These are phyloP conservation scores for Mycena capillaripes DNA, from an alignment of 768 basidiomycete species.

Conservation along the genomic window DNA sequence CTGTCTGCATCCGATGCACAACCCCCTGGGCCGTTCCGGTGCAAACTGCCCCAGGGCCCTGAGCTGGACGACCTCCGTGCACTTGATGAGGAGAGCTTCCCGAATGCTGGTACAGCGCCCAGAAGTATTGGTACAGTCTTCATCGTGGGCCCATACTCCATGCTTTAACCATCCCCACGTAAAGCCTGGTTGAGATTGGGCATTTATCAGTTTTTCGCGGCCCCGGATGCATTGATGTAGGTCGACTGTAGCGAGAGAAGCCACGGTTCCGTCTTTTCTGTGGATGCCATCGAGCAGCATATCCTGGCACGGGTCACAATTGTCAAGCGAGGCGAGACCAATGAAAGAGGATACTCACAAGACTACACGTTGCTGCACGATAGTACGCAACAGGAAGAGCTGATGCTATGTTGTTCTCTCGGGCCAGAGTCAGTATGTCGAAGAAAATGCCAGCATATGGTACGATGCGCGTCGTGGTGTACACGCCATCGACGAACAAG, in stretches of 20 bases:
- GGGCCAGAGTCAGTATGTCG: background rate
- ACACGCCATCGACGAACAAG: background rate
- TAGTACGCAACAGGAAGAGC: conserved; percentile 10
- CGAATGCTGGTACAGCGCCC: no score
- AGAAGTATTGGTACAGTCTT: no score
- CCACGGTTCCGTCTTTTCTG: background rate
- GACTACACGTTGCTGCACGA: background rate
- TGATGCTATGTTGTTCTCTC: conserved; percentile 4
- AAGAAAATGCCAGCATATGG: background rate
- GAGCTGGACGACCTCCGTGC: no score
- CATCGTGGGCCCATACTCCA: background rate
- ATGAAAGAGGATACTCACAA: no score
- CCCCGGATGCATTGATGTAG: background rate
- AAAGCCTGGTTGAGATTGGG: background rate
- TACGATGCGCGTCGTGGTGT: background rate
- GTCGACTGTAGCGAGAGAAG: background rate
- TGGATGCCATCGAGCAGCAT: background rate
- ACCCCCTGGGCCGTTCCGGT: no score
- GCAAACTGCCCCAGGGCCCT: no score
- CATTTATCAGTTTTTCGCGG: background rate
- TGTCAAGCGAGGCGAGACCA: no score
- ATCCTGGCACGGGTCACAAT: no score
- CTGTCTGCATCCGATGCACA: background rate
- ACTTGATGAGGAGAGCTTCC: no score
- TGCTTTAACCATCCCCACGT: background rate